These are phyloP conservation scores for Verticillium nonalfalfae DNA, from an alignment of 2,329 filamentous ascomycete genomes.

Conservation along the genomic window DNA sequence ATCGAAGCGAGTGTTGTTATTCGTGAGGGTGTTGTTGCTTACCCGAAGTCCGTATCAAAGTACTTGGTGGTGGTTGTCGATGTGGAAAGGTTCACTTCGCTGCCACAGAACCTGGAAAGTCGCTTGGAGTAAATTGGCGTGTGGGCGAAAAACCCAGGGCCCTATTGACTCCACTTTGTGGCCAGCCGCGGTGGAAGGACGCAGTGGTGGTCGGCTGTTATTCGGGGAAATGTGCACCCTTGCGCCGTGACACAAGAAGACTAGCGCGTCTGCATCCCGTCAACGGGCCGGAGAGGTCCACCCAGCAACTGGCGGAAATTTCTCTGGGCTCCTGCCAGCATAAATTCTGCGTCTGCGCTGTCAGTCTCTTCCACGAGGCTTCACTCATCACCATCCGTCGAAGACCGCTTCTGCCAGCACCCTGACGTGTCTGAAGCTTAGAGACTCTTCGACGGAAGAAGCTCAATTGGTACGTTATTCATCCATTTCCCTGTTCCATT, in stretches of 20 bases:
- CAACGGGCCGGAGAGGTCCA: background rate
- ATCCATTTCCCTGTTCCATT: slow-evolving; percentile 4
- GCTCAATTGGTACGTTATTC: slow-evolving; percentile 14
- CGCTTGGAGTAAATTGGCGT: background rate
- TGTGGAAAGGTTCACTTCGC: background rate
- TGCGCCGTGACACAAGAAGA: background rate
- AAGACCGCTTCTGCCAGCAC: background rate
- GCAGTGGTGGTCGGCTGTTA: background rate
- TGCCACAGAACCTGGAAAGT: background rate
- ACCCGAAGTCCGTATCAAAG: slow-evolving; percentile 1
- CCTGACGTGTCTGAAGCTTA: background rate
- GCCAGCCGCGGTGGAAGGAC: background rate
- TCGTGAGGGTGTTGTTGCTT: slow-evolving; percentile 1
- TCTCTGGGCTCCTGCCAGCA: background rate
- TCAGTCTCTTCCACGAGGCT: background rate
- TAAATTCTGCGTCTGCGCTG: background rate
- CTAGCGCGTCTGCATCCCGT: background rate
- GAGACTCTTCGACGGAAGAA: background rate
- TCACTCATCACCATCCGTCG: background rate
- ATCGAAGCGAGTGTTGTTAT: slow-evolving; percentile 15
- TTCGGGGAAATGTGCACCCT: background rate
- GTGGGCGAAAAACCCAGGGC: background rate
- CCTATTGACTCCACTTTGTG: background rate
- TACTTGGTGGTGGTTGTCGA: background rate
- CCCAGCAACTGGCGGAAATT: background rate